Base-by-base conservation (phyloP, 2,329 filamentous ascomycete species). In the Arthrobotrys musiformis region DNA sequence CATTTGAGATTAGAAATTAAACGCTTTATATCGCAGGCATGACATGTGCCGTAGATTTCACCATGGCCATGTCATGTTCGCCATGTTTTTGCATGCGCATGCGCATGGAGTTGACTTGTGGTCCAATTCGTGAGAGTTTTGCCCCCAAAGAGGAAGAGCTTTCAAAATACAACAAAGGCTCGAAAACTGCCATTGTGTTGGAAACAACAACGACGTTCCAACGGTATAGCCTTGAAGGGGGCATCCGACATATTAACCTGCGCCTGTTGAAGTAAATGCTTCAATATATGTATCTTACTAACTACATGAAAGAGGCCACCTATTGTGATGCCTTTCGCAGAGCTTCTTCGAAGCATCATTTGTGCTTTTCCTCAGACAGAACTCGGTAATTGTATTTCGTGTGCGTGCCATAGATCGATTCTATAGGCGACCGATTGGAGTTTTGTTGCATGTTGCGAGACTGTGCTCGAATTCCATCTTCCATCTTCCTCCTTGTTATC, bases 101-200 rank as follows among this genome's bases (percentile, higher is more conserved):
- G 17, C 26, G 44, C 44, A 52, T 52, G 48, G 28, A 26, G 48
- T 52, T 9, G 5, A 17, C 40, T 17, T 42, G 40, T 42, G 40
- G 40, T 13, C 17, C n/a, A n/a, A 13, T 46, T 26, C 40, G 15
- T 42, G 33, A 37, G 6, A 7, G 33, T 37, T 42, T 42, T 13
- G 2, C 48, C 17, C 48, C 26, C 7, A 56, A 56, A 56, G 11
- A 0, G 26, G 50, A 56, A 56, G 28, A 19, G 15, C 15, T 1
- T 35, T 35, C 50, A 56, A 56, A 56, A 56, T 56, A 28, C 50
- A 56, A 56, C 50, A 56, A 35, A 17, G 8, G 35, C 17, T 30
- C 13, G 24, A 8, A 28, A 13, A 5, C 33, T 3, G 15, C 15
- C 44, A 17, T 52, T 30, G 7, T 24, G 7, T 26, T 26, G 22